Evolutionary conservation across 176 grass and related monocot genomes (phyloP), one percentile per base, ranked within the genome.

Genomic region (Juncus inflexus): DNA sequence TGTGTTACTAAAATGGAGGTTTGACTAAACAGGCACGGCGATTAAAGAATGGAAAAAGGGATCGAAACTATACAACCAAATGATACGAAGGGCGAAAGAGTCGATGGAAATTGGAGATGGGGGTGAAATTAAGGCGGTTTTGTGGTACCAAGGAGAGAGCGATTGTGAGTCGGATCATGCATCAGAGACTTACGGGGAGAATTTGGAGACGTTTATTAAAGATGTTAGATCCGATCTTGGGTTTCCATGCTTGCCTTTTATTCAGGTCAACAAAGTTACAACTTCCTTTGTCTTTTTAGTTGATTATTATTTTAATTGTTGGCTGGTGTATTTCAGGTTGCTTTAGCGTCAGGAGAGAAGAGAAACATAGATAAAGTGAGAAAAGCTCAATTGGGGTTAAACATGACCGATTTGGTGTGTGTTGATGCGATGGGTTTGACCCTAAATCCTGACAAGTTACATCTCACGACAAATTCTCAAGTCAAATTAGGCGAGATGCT

Each of bases 141-240:
- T 91, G 70, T 96, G 87, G 92, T 96, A 96, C 77, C 87, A 96
- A 65, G 92, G 91, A 10, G 91, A 96, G 77, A 96, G 84, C 76
- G 92, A 96, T 60, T 45, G 87, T 0, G 63, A 77, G 0, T 88
- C 87, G 35, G 56, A 67, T 41, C 52, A 64, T 39, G 77, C 59
- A 1, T 49, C 92, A 3, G 55, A 66, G 10, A 79, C 70, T 8
- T 96, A 96, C 52, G 54, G 36, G 13, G 73, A 53, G 28, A 86
- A 88, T 59, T 8, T 96, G 62, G 75, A 96, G 77, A 83, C 0
- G 42, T 69, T 96, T 42, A 86, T 96, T 16, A 40, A 51, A 40
- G 63, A 96, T 67, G 55, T 91, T 45, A 79, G 92, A 72, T 79
- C 35, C 0, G 92, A 91, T 79, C 87, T 96, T 57, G 77, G 37